Percentiles rank a stretch among this genome's conserved stretches.
phyloP scores from a whole-genome alignment of 1,139 yeast genomes.

The Sugiyamaella sp. region DNA sequence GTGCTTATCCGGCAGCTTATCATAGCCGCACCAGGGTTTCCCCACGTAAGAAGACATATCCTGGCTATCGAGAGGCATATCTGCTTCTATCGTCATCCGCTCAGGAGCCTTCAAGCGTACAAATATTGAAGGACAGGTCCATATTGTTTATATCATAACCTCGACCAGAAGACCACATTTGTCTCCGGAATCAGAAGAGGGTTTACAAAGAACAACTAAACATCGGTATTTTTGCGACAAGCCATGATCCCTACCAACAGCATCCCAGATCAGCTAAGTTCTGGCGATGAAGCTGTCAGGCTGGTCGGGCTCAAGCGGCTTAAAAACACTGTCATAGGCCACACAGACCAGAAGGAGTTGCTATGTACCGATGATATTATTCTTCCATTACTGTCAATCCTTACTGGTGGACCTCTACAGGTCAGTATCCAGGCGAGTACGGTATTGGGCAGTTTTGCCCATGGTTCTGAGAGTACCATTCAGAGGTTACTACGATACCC shows the following conservation, averaged over 20 bases:
- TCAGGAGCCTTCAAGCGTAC: too few relatives aligned
- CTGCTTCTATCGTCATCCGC: background rate
- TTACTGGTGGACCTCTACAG: slow-evolving; percentile 29
- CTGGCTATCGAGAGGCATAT: background rate
- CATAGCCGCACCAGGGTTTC: background rate
- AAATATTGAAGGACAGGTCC: too few relatives aligned
- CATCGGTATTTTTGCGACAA: too few relatives aligned
- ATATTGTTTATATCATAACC: background rate
- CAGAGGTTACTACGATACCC: slow-evolving; percentile 31
- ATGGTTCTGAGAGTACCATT: slow-evolving; percentile 36
- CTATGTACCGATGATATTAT: slow-evolving; percentile 35
- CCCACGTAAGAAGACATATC: background rate
- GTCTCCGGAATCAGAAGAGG: too few relatives aligned
- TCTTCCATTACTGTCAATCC: slow-evolving; percentile 34
- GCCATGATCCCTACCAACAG: slow-evolving; percentile 18
- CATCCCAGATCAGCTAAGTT: slow-evolving; percentile 21
- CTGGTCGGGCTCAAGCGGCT: slow-evolving; percentile 34
- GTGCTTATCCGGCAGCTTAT: too few relatives aligned
- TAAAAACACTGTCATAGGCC: slow-evolving; percentile 44
- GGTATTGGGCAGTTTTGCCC: slow-evolving; percentile 41
- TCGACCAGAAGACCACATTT: background rate
- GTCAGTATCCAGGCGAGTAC: slow-evolving; percentile 39
- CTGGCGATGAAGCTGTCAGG: slow-evolving; percentile 24
- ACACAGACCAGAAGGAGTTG: slow-evolving; percentile 39
- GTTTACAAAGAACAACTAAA: too few relatives aligned